These are phyloP conservation scores for Sarocladium kiliense DNA, from an alignment of 2,329 filamentous ascomycete species.

Conservation along the genomic window DNA sequence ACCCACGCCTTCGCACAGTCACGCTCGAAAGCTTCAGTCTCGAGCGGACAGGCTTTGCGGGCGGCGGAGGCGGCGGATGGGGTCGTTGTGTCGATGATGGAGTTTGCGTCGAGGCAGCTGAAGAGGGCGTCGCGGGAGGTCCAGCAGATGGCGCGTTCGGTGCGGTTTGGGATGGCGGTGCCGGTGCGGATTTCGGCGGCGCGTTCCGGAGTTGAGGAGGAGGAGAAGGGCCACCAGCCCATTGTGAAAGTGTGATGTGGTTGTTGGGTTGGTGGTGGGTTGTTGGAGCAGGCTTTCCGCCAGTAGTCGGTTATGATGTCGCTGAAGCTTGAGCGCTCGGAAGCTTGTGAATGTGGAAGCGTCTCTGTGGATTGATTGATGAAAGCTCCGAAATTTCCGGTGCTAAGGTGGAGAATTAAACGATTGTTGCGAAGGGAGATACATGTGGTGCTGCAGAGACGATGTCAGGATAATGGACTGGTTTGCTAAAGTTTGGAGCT, in stretches of 20 bases:
- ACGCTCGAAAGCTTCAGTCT: conserved; percentile 61
- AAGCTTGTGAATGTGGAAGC: too few relatives aligned
- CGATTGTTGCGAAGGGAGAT: too few relatives aligned
- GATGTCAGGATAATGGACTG: neutral
- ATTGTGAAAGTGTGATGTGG: conserved; percentile 26
- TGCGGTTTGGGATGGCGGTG: conserved; percentile 74
- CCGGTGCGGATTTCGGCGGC: conserved; percentile 51
- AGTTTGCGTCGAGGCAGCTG: conserved; percentile 73
- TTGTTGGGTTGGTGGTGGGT: conserved; percentile 7
- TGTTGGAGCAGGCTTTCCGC: neutral
- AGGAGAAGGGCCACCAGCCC: conserved; percentile 43
- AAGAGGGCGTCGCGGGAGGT: conserved; percentile 86
- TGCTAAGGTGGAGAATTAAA: too few relatives aligned
- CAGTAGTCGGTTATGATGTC: too few relatives aligned
- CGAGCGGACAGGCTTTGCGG: conserved; percentile 31
- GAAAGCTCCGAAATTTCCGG: too few relatives aligned
- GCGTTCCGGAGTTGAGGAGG: conserved; percentile 30
- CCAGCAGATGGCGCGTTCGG: conserved; percentile 81
- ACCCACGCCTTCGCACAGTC: conserved; percentile 93
- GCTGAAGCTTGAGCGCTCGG: too few relatives aligned
- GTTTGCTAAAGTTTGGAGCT: neutral
- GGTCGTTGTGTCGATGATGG: conserved; percentile 64
- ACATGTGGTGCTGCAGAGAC: neutral
- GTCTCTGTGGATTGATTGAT: too few relatives aligned
- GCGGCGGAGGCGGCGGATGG: conserved; percentile 30